Conservation (phyloP, 129 eudicot genomes). For the Tagetes patula region DNA sequence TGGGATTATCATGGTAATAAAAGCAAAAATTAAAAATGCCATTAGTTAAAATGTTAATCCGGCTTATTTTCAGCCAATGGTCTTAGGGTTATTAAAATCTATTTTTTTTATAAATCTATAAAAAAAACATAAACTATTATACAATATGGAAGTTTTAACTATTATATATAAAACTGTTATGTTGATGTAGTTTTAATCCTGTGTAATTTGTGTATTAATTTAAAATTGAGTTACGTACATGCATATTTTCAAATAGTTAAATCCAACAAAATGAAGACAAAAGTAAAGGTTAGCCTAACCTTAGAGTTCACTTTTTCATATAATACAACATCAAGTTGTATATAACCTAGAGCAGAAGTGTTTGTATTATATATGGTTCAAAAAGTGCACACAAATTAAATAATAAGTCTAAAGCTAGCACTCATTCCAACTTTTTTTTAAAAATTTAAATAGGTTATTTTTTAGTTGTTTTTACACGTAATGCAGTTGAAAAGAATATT, state of each 20-base stretch:
- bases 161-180: too few relatives aligned
- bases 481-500: neutral
- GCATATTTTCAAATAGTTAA: conserved; percentile 1
- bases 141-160: too few relatives aligned
- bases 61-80: too few relatives aligned
- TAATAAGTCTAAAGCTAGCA: neutral
- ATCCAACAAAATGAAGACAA: conserved; percentile 19
- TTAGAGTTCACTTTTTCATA: neutral
- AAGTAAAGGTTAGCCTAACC: conserved; percentile 11
- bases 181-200: neutral
- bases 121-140: too few relatives aligned
- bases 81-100: too few relatives aligned
- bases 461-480: neutral
- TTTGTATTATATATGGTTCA: neutral
- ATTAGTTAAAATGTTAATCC: too few relatives aligned
- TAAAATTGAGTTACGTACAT: neutral
- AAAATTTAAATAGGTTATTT: neutral
- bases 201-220: neutral
- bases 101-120: too few relatives aligned
- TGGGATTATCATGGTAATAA: too few relatives aligned
- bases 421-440: neutral
- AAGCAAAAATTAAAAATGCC: too few relatives aligned
- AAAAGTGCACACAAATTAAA: neutral
- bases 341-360: neutral
- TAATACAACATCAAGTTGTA: neutral